Conservation (phyloP, 139 green algal species). For the Ettlia oleoabundans region DNA sequence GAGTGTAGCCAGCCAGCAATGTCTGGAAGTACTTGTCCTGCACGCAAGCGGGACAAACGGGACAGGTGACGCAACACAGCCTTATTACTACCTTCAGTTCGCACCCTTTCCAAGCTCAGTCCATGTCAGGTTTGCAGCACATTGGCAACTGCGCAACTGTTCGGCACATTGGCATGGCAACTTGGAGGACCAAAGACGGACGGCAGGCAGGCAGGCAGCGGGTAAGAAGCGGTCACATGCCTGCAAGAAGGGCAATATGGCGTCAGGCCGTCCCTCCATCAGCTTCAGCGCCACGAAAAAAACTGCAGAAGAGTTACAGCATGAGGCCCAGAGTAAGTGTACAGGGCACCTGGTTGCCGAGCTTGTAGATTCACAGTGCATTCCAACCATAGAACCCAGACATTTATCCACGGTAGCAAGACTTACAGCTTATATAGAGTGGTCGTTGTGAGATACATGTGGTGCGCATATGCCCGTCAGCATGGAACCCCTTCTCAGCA, state of each 20-base stretch:
- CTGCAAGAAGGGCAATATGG: conserved; percentile 29
- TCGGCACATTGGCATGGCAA: background rate
- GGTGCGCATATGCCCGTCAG: background rate
- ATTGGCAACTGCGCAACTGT: background rate
- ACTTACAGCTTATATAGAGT: too few species aligned
- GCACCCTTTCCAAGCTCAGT: too few species aligned
- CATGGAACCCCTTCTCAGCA: background rate
- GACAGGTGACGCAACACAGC: too few species aligned
- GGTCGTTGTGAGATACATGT: background rate
- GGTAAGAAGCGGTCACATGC: background rate
- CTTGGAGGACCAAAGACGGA: background rate
- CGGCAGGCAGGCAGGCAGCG: background rate
- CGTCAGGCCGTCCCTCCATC: conserved; percentile 6
- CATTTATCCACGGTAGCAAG: too few species aligned
- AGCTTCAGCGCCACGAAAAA: conserved; percentile 27
- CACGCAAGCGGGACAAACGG: too few species aligned
- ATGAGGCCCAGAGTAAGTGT: background rate
- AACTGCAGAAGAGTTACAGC: background rate
- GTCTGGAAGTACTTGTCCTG: conserved; percentile 32
- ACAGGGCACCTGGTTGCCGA: background rate
- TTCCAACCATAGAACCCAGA: background rate
- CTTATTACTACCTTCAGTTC: too few species aligned
- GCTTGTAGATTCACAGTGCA: background rate
- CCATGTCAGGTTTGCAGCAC: background rate
- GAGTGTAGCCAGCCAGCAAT: conserved; percentile 44